Base-by-base conservation (phyloP, 805 yeast species). In the Ogataea paraovalis region DNA sequence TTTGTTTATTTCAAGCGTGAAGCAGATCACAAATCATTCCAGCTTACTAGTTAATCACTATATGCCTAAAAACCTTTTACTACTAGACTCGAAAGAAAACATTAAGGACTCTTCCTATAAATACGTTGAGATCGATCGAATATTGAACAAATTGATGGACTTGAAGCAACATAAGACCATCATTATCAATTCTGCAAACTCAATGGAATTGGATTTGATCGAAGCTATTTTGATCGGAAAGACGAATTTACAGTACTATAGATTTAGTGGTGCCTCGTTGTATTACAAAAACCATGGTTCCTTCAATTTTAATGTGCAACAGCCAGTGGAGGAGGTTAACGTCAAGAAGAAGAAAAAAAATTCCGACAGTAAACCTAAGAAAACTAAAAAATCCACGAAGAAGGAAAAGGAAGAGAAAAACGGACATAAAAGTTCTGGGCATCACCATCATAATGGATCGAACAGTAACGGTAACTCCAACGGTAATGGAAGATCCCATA, bases 141-240 rank as follows among this genome's bases (percentile, higher is more conserved):
- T 84, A 3, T 56, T 79, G 19, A 75, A 74, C 43, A 47, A 52
- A 47, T 67, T 54, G 61, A 65, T 53, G 57, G 52, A 61, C 47
- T 38, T 48, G 19, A 50, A 54, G 12, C 48, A 49, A 34, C 38
- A 49, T 2, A 61, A 56, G 22, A 62, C 71, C 13, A 55, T 75
- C 3, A 60, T 73, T 4, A 70, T 86, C 10, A 76, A 82, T 3
- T 84, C 89, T 0, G 74, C 77, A 33, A 77, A 73, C 56, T 73
- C 83, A 20, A 82, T 84, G 58, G 94, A 86, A 58, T 62, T 86
- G 51, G 95, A 90, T 59, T 67, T 90, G 41, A 72, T 90, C 6
- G 97, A 90, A 63, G 86, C 91, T 0, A 72, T 85, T 40, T 59
- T 89, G 13, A 70, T 85, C n/a, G 97, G 96, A 2, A 80, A 87